Conservation (phyloP, 2,329 filamentous ascomycete genomes). For the Sporothrix variecibatus region DNA sequence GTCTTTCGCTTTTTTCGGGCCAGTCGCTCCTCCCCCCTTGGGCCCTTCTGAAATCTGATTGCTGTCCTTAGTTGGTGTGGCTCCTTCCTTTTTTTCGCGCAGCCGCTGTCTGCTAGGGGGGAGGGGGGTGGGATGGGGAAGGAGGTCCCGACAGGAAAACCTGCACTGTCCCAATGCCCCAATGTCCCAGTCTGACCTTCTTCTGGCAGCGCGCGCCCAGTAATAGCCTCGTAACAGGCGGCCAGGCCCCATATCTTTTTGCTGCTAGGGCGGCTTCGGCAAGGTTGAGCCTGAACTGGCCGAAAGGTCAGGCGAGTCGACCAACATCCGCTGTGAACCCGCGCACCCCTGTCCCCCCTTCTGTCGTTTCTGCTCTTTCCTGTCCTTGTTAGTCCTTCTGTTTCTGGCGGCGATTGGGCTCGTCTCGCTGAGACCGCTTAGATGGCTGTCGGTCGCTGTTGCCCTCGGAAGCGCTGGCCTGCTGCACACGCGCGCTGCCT, state of each 20-base stretch:
- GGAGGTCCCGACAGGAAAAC: background rate
- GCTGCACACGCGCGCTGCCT: slow-evolving; percentile 3
- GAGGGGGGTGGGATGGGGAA: background rate
- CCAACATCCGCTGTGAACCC: background rate
- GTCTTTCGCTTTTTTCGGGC: slow-evolving; percentile 10
- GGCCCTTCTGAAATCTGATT: slow-evolving; percentile 13
- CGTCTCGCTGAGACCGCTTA: background rate
- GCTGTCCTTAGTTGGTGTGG: slow-evolving; percentile 19
- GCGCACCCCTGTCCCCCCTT: slow-evolving; percentile 2
- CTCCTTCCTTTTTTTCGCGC: slow-evolving; percentile 21
- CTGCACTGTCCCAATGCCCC: background rate
- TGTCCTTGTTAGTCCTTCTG: background rate
- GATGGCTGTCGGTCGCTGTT: background rate
- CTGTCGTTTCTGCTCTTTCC: background rate
- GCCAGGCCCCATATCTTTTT: slow-evolving; percentile 16
- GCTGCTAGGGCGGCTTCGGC: slow-evolving; percentile 11
- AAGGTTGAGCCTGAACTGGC: background rate
- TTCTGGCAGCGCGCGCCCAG: background rate
- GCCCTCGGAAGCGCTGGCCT: background rate
- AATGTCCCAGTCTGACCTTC: background rate
- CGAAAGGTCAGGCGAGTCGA: background rate
- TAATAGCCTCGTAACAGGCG: slow-evolving; percentile 6
- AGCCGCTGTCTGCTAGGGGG: background rate
- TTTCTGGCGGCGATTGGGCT: background rate
- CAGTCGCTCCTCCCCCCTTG: slow-evolving; percentile 3